phyloP scores from a whole-genome alignment of 1,284 basidiomycete genomes.

The Agroathelia rolfsii region DNA sequence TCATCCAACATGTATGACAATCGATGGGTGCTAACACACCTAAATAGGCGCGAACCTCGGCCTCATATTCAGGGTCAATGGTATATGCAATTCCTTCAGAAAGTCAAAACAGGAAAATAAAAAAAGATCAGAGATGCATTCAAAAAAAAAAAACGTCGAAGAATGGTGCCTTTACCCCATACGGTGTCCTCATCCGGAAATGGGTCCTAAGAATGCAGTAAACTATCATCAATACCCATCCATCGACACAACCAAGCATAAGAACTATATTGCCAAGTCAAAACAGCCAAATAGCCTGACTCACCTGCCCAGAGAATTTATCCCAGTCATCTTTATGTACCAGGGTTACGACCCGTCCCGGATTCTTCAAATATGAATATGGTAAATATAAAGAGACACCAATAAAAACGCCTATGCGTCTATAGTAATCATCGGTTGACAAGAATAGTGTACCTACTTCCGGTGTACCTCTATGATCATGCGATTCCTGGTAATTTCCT shows the following conservation, averaged over 20 bases:
- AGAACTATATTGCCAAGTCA: neutral
- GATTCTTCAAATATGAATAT: slow-evolving; percentile 39
- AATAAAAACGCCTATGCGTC: slow-evolving; percentile 1
- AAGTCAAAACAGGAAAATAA: slow-evolving; percentile 2
- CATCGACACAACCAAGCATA: neutral
- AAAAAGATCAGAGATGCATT: neutral
- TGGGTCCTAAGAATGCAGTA: slow-evolving; percentile 38
- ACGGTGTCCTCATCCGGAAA: slow-evolving; percentile 75
- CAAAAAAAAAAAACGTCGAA: neutral
- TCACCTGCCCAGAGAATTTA: slow-evolving; percentile 50
- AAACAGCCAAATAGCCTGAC: no score
- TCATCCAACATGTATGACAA: slow-evolving; percentile 1
- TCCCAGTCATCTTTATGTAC: slow-evolving; percentile 83
- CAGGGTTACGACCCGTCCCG: slow-evolving; percentile 82
- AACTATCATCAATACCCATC: slow-evolving; percentile 1
- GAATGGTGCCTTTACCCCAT: slow-evolving; percentile 75
- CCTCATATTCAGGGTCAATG: slow-evolving; percentile 65
- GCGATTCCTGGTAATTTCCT: slow-evolving; percentile 75
- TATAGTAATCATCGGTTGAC: neutral
- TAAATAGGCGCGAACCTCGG: slow-evolving; percentile 73
- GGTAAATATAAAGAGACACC: no score
- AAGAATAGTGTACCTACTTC: slow-evolving; percentile 34
- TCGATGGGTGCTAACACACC: slow-evolving; percentile 33
- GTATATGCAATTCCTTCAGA: slow-evolving; percentile 66
- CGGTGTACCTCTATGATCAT: slow-evolving; percentile 79